These are phyloP conservation scores for Anthracocystis walkeri DNA, from an alignment of 1,284 basidiomycete species.

Conservation along the genomic window DNA sequence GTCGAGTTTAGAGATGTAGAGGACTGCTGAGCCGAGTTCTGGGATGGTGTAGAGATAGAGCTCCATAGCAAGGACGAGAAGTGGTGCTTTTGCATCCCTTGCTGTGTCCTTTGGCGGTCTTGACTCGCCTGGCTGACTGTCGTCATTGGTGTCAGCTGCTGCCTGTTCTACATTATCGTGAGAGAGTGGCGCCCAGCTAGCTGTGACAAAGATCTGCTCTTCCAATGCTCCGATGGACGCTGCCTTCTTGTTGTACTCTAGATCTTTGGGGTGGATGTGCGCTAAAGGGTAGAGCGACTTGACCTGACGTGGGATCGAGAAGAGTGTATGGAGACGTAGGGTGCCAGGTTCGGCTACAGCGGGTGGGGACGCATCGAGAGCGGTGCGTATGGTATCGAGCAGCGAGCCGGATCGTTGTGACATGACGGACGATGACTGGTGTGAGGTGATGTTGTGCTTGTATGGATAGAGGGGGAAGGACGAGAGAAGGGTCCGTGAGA, in stretches of 20 bases:
- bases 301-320: constrained; percentile 58
- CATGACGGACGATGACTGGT: background rate
- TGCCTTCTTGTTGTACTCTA: constrained; percentile 31
- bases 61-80: constrained; percentile 82
- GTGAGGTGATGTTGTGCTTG: too few relatives aligned
- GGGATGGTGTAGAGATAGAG: constrained; percentile 83
- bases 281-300: constrained; percentile 65
- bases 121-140: background rate
- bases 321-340: constrained; percentile 56
- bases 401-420: constrained; percentile 15
- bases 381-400: constrained; percentile 28
- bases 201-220: constrained; percentile 53
- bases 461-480: too few relatives aligned
- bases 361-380: constrained; percentile 27
- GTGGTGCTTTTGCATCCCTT: constrained; percentile 8
- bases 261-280: constrained; percentile 55
- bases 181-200: constrained; percentile 34
- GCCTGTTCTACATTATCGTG: constrained; percentile 6
- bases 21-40: constrained; percentile 77
- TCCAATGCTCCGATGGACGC: constrained; percentile 29
- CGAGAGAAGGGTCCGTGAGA: too few relatives aligned
- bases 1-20: constrained; percentile 95
- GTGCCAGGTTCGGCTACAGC: constrained; percentile 35
- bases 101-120: constrained; percentile 68
- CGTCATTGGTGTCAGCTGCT: background rate